A percentile compares a stretch with the other conserved stretches of the same genome.
Conservation (phyloP, 345 rosid species). For the Populus alba region DNA sequence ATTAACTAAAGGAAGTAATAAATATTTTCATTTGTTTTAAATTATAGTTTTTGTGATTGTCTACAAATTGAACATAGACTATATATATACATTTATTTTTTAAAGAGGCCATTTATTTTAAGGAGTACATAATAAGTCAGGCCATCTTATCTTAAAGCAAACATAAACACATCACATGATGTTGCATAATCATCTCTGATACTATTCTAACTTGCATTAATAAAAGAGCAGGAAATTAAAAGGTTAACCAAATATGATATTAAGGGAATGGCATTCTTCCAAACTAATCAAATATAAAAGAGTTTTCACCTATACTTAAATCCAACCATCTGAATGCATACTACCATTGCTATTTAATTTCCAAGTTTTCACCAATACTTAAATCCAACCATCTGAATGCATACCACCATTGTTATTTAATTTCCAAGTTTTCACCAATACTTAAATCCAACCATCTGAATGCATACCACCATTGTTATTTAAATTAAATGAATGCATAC, state of each 20-base stretch:
- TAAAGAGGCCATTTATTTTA: too few relatives aligned
- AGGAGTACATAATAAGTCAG: too few relatives aligned
- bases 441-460: not conserved
- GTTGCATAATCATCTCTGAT: not conserved
- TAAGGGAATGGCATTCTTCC: not conserved
- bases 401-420: not conserved
- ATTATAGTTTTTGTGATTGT: too few relatives aligned
- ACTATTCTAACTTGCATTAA: not conserved
- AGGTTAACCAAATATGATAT: not conserved
- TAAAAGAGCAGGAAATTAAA: not conserved
- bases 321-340: not conserved
- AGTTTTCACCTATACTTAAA: not conserved
- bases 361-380: not conserved
- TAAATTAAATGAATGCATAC: not conserved
- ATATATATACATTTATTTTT: too few relatives aligned
- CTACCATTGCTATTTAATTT: too few relatives aligned
- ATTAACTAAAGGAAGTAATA: too few relatives aligned
- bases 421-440: not conserved
- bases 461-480: not conserved
- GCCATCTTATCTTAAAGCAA: not conserved
- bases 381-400: not conserved
- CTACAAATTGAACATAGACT: too few relatives aligned
- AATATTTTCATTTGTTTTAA: too few relatives aligned
- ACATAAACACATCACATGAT: not conserved
- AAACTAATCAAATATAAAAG: not conserved